Evolutionary conservation across 768 basidiomycete genomes (phyloP).

Genomic region (Gymnopilus junonius): DNA sequence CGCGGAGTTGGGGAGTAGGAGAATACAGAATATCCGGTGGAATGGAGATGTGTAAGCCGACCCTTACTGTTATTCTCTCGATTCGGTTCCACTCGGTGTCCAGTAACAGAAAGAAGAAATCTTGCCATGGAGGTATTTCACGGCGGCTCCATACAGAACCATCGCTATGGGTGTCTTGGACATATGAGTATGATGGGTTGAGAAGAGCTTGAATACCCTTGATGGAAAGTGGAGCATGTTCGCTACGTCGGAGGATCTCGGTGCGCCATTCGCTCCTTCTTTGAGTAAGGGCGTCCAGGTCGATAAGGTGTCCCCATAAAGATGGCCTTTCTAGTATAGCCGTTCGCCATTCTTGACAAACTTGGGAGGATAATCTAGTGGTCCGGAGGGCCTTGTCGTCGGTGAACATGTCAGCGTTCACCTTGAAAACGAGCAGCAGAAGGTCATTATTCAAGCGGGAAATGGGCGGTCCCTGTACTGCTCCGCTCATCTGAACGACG

Average conservation of each 20-base stretch:
- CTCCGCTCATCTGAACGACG: background rate
- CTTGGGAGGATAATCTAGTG: background rate
- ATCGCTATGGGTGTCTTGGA: background rate
- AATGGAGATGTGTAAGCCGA: background rate
- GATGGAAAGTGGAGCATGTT: background rate
- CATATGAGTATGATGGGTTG: background rate
- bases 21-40: background rate
- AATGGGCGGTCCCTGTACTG: background rate
- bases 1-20: background rate
- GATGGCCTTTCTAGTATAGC: background rate
- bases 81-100: background rate
- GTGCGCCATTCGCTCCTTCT: background rate
- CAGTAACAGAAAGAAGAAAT: background rate
- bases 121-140: background rate
- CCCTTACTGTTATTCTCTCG: background rate
- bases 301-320: background rate
- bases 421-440: background rate
- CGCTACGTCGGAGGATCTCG: background rate
- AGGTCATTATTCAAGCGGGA: background rate
- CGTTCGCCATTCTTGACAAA: background rate
- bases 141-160: background rate
- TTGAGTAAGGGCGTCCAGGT: background rate
- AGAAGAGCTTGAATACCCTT: background rate
- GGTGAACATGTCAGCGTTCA: background rate
- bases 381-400: background rate